phyloP scores from a whole-genome alignment of 169 alveolate species.

The Eimeria mitis region DNA sequence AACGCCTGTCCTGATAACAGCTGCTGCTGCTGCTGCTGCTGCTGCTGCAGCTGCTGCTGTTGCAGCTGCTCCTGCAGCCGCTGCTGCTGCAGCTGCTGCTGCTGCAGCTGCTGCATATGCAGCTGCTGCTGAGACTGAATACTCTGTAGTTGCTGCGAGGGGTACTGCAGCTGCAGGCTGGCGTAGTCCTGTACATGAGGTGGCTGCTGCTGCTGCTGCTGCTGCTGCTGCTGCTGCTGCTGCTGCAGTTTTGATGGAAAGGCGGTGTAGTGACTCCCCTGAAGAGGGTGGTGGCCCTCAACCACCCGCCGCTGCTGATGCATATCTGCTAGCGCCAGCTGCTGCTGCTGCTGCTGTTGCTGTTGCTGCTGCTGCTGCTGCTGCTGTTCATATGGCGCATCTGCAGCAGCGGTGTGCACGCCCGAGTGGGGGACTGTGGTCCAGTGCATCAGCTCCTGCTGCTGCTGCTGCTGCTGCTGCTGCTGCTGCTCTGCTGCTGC shows the following conservation, averaged over 20 bases:
- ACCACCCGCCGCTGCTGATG: neutral
- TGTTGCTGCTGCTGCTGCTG: conserved; percentile 19
- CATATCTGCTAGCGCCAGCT: neutral
- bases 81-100: conserved; percentile 10
- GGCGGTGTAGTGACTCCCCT: conserved; percentile 1
- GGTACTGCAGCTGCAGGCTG: neutral
- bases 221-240: conserved; percentile 6
- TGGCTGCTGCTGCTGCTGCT: neutral
- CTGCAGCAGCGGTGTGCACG: neutral
- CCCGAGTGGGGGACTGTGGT: neutral
- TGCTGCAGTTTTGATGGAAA: neutral
- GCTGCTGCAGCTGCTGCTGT: neutral
- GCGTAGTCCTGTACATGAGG: neutral
- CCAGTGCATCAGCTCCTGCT: neutral
- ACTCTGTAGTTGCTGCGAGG: neutral
- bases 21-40: neutral
- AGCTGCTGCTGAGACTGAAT: neutral
- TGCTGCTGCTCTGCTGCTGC: conserved; percentile 24
- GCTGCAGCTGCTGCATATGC: conserved; percentile 7
- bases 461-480: neutral
- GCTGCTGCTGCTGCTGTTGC: no score
- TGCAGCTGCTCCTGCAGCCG: neutral
- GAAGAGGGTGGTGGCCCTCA: neutral
- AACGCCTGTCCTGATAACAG: neutral
- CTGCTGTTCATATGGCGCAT: neutral